A percentile compares a stretch with the other conserved stretches of the same genome.
Evolutionary conservation across 139 green algal genomes (phyloP).

Genomic region (Tetraselmis chui): DNA sequence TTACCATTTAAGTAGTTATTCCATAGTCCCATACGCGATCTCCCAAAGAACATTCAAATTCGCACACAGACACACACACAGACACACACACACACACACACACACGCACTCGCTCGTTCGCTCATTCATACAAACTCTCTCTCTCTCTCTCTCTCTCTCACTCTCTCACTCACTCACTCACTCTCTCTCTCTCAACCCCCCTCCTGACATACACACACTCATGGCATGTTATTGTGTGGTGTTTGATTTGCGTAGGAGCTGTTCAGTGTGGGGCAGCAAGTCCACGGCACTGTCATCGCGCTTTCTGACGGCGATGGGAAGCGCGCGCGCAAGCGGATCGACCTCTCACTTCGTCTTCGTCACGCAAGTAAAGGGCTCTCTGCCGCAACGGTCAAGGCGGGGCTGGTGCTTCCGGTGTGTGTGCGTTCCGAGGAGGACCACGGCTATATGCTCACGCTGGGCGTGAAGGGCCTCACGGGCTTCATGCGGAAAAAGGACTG

Average conservation of each 20-base stretch:
- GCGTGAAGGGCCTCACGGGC: conserved; percentile 60
- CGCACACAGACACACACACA: no score
- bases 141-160: not conserved
- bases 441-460: conserved; percentile 74
- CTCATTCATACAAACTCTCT: not conserved
- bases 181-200: not conserved
- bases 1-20: no score
- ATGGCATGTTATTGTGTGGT: no score
- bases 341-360: not conserved
- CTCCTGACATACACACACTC: no score
- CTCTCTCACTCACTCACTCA: not conserved
- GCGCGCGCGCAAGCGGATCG: not conserved
- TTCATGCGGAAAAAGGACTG: conserved; percentile 50
- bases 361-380: not conserved
- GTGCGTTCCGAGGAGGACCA: conserved; percentile 84
- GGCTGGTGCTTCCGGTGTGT: conserved; percentile 48
- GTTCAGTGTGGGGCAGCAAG: not conserved
- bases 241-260: conserved; percentile 3
- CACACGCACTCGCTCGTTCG: no score
- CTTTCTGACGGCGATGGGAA: not conserved
- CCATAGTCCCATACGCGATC: no score
- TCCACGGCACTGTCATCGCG: not conserved
- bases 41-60: no score
- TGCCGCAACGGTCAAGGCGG: conserved; percentile 15
- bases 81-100: no score